Percentiles rank a stretch among this genome's conserved stretches.
These are phyloP conservation scores for Solanum aculeatissimum DNA, from an alignment of 305 asterid genomes.

Conservation along the genomic window DNA sequence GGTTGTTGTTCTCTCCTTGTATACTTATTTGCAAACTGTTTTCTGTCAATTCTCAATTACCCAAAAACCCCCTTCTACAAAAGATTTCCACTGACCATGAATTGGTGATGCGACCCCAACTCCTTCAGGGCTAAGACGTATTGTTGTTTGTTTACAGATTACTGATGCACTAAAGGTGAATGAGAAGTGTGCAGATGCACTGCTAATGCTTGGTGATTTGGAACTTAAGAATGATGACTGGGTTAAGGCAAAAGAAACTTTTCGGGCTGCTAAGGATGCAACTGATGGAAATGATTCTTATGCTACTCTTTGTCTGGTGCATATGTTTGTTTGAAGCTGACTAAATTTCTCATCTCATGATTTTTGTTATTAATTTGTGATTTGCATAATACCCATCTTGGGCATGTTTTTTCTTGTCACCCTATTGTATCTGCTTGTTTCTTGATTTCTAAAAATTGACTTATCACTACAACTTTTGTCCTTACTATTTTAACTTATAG, in stretches of 20 bases:
- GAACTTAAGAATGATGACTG: slow-evolving; percentile 99
- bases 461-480: slow-evolving; percentile 2
- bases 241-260: slow-evolving; percentile 99
- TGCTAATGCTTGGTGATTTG: slow-evolving; percentile 94
- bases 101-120: not conserved
- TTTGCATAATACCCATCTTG: not conserved
- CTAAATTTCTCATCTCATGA: slow-evolving; percentile 1
- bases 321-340: slow-evolving; percentile 5
- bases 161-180: slow-evolving; percentile 82
- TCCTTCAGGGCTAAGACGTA: not conserved
- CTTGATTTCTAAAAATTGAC: slow-evolving; percentile 1
- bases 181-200: slow-evolving; percentile 85
- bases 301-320: slow-evolving; percentile 96
- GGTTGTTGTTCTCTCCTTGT: slow-evolving; percentile 34
- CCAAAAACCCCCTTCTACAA: not conserved
- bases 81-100: not conserved
- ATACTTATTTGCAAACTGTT: not conserved
- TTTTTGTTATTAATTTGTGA: not conserved
- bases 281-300: slow-evolving; percentile 77
- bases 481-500: slow-evolving; percentile 3
- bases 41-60: not conserved
- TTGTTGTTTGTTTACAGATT: slow-evolving; percentile 39
- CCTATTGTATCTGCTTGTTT: not conserved
- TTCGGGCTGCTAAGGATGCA: slow-evolving; percentile 77
- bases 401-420: not conserved